These are phyloP conservation scores for Aspergillus asperescens DNA, from an alignment of 495 filamentous ascomycete species.

Conservation along the genomic window DNA sequence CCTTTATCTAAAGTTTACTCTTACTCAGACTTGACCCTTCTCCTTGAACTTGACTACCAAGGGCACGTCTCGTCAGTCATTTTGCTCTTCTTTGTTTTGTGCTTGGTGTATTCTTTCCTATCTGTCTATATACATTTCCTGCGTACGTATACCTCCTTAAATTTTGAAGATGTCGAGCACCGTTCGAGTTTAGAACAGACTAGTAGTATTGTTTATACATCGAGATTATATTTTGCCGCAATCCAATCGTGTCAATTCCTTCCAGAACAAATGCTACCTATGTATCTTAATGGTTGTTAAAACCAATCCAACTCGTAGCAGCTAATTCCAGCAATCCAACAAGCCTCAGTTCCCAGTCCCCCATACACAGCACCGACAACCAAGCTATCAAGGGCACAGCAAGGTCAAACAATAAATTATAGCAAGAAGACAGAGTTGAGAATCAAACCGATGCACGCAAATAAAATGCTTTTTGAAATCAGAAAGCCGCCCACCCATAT, in stretches of 20 bases:
- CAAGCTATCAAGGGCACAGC: constrained; percentile 1
- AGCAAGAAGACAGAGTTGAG: constrained; percentile 6
- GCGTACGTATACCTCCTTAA: no score
- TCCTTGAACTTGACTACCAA: no score
- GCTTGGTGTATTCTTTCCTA: not conserved
- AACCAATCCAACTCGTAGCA: not conserved
- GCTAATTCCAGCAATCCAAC: not conserved
- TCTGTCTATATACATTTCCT: not conserved
- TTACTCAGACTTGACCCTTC: no score
- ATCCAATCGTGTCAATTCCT: not conserved
- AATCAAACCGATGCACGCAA: constrained; percentile 10
- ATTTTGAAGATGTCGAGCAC: no score
- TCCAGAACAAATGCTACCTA: not conserved
- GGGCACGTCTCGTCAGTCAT: not conserved
- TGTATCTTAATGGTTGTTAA: not conserved
- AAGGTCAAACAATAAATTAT: constrained; percentile 6
- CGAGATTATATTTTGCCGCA: not conserved
- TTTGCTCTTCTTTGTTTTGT: not conserved
- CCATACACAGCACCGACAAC: not conserved
- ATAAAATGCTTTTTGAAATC: constrained; percentile 20
- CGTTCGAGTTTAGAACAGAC: no score
- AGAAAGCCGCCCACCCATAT: constrained; percentile 33
- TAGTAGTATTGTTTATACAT: constrained; percentile 10
- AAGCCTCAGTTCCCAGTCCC: not conserved
- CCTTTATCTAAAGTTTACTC: not conserved